Conservation (phyloP, 2,329 filamentous ascomycete species). For the Diaporthe sp. region DNA sequence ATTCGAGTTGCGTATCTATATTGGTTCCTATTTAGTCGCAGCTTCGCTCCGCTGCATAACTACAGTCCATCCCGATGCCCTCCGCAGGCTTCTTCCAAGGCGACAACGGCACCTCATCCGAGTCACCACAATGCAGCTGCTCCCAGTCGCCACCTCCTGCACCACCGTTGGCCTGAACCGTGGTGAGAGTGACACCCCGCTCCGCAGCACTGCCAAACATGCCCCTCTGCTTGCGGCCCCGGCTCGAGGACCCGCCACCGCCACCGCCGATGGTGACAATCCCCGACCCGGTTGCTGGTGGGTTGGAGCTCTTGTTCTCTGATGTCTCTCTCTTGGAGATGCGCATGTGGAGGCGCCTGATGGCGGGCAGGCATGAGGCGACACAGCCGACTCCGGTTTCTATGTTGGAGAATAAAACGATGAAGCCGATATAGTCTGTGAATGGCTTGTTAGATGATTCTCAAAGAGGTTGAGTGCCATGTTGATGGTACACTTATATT, state of each 20-base stretch:
- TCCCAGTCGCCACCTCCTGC: conserved; percentile 8
- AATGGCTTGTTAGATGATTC: too few relatives aligned
- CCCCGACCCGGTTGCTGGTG: not conserved
- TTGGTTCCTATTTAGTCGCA: not conserved
- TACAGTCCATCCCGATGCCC: not conserved
- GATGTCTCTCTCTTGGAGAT: not conserved
- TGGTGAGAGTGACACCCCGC: not conserved
- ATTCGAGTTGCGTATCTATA: not conserved
- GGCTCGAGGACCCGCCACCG: too few relatives aligned
- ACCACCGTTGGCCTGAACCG: not conserved
- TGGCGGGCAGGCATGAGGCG: conserved; percentile 28
- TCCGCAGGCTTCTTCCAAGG: not conserved
- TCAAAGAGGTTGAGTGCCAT: not conserved
- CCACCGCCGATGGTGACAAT: too few relatives aligned
- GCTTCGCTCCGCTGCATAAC: not conserved
- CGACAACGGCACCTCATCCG: conserved; percentile 15
- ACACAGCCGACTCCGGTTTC: conserved; percentile 35
- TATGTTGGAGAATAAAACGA: conserved; percentile 39
- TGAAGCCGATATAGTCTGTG: conserved; percentile 39
- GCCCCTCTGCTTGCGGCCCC: too few relatives aligned
- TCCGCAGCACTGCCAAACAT: not conserved
- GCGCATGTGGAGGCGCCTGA: conserved; percentile 18
- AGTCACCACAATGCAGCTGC: not conserved
- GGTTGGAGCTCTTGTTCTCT: not conserved
- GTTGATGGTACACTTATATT: conserved; percentile 32